Evolutionary conservation across 2,329 filamentous ascomycete genomes (phyloP), one percentile per base, ranked within the genome.

Genomic region (Chaetomium sp.): DNA sequence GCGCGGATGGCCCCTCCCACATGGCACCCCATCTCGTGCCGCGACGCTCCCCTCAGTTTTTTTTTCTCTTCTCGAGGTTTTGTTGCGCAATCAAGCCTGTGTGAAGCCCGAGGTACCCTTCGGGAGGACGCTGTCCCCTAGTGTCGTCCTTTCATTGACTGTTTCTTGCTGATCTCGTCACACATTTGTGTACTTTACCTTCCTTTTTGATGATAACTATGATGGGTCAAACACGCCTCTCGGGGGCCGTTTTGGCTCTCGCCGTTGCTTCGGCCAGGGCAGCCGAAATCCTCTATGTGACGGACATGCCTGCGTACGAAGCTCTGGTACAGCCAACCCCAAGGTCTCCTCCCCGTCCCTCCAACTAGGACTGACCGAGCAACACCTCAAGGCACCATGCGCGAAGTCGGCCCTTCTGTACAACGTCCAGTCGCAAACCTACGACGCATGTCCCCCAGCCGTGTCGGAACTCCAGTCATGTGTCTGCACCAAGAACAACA

Each of bases 401-500:
- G 83, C 78, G 4, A 76, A 79, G 65, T 75, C 72, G 1, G 83
- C 81, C 10, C 64, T 85, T 47, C 78, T 76, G 2, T 77, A 79
- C 65, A 77, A 79, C 63, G 72, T 86, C 67, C 75, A 78, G 64
- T 65, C 69, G 42, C 76, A 80, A 67, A 84, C 83, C 0, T 71
- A 75, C 31, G 73, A 75, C 10, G 75, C 74, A 54, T 85, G 83
- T 67, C 78, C 78, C 16, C 74, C 79, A 29, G 79, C 73, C 5
- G 78, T 78, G 16, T 76, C 78, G 4, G 78, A 76, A 4, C 73
- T 85, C 9, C 82, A 85, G 67, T 79, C 78, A 9, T 86, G 83
- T 64, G 77, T 83, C n/a, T 86, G 83, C 74, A 80, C 79, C 16
- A 81, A 83, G 70, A 77, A 78, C 66, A 77, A 75, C 56, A 78